phyloP scores from a whole-genome alignment of 164 flowering plant species.

The Taxillus chinensis region DNA sequence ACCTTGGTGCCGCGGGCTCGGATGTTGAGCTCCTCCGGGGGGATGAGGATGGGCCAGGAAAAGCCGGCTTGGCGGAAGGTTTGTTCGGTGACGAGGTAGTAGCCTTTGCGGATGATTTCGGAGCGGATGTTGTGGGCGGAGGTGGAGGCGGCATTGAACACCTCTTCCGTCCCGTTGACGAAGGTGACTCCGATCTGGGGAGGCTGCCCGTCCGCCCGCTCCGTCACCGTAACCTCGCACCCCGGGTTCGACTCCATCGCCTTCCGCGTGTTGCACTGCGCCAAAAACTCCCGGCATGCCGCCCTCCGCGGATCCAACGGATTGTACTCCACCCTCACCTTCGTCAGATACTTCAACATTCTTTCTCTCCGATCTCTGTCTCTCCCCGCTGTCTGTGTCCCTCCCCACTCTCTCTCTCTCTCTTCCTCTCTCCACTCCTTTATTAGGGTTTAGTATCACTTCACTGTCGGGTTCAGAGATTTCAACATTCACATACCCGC shows the following conservation, averaged over 20 bases:
- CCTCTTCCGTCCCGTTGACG: constrained; percentile 78
- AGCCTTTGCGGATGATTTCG: constrained; percentile 76
- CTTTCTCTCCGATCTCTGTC: background rate
- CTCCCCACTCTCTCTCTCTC: no score
- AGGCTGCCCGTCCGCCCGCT: constrained; percentile 79
- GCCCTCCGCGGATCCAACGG: constrained; percentile 73
- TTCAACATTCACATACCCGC: no score
- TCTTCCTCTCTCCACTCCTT: no score
- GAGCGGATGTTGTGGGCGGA: constrained; percentile 59
- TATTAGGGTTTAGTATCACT: no score
- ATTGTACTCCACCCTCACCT: constrained; percentile 82
- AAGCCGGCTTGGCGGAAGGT: constrained; percentile 88
- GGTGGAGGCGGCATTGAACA: constrained; percentile 64
- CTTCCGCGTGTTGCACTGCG: constrained; percentile 83
- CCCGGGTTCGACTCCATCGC: constrained; percentile 89
- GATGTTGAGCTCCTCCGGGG: constrained; percentile 60
- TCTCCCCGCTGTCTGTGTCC: no score
- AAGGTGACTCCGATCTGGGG: constrained; percentile 85
- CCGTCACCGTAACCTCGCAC: constrained; percentile 70
- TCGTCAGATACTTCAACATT: constrained; percentile 88
- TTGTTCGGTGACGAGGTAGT: constrained; percentile 75
- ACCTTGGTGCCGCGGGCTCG: constrained; percentile 70
- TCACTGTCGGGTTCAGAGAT: no score
- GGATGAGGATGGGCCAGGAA: constrained; percentile 84
- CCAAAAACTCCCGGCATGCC: constrained; percentile 85